Evolutionary conservation across 805 yeast genomes (phyloP).

Genomic region (Metschnikowia amazonensis): DNA sequence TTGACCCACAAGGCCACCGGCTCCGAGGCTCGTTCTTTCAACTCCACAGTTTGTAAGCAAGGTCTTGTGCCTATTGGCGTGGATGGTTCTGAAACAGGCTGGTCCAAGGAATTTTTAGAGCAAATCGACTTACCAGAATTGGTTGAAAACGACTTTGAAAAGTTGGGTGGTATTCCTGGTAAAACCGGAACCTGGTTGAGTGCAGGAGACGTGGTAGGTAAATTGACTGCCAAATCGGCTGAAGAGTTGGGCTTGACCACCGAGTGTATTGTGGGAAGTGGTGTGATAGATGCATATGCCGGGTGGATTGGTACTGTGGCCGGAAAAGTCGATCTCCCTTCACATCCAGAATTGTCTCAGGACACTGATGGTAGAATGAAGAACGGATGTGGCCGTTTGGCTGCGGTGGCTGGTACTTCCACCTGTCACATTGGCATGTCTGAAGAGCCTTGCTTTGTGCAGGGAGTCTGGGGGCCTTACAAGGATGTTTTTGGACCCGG

Average conservation of each 20-base stretch:
- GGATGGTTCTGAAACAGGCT: conserved; percentile 79
- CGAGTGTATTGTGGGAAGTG: conserved; percentile 83
- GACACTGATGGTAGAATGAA: conserved; percentile 43
- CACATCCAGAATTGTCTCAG: conserved; percentile 48
- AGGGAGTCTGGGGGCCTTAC: conserved; percentile 99
- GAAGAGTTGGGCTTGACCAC: conserved; percentile 78
- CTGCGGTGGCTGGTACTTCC: conserved; percentile 98
- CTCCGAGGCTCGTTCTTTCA: conserved; percentile 78
- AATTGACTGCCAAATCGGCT: conserved; percentile 64
- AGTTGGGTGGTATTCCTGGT: conserved; percentile 80
- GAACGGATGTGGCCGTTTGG: conserved; percentile 76
- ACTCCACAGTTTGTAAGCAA: conserved; percentile 93
- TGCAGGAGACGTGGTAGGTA: conserved; percentile 90
- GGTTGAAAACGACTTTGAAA: conserved; percentile 67
- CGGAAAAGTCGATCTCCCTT: conserved; percentile 67
- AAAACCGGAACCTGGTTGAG: conserved; percentile 68
- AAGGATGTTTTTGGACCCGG: conserved; percentile 87
- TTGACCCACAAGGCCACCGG: conserved; percentile 90
- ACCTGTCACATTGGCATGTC: conserved; percentile 94
- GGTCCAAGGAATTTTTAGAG: conserved; percentile 78
- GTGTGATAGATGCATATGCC: conserved; percentile 96
- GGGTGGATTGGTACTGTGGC: conserved; percentile 99
- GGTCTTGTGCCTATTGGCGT: conserved; percentile 92
- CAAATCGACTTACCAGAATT: conserved; percentile 73
- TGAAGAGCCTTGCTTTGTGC: conserved; percentile 78